phyloP scores from a whole-genome alignment of 129 eudicot species.

The Flaveria bidentis region DNA sequence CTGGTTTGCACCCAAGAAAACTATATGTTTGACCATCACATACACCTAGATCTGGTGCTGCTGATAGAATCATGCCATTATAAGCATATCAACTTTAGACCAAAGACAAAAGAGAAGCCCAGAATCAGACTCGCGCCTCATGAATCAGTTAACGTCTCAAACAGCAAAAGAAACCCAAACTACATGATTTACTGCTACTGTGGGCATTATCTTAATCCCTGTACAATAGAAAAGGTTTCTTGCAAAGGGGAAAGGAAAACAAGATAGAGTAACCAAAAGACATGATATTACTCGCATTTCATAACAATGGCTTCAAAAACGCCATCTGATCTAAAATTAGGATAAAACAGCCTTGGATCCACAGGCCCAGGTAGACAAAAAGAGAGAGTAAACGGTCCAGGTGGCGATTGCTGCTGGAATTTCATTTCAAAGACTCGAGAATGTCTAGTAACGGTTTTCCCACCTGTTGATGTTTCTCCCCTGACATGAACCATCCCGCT shows the following conservation, averaged over 20 bases:
- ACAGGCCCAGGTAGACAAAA: constrained; percentile 87
- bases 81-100: too few relatives aligned
- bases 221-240: constrained; percentile 16
- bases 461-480: constrained; percentile 80
- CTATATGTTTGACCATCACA: too few relatives aligned
- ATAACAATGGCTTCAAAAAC: constrained; percentile 76
- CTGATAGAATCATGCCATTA: too few relatives aligned
- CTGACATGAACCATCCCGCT: constrained; percentile 61
- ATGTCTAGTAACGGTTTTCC: constrained; percentile 51
- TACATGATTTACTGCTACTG: constrained; percentile 8
- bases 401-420: constrained; percentile 67
- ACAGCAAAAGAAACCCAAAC: too few relatives aligned
- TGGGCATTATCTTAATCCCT: constrained; percentile 20
- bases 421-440: constrained; percentile 75
- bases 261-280: not conserved
- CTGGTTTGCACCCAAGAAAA: too few relatives aligned
- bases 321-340: constrained; percentile 78
- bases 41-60: too few relatives aligned
- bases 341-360: constrained; percentile 77
- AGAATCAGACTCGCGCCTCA: too few relatives aligned
- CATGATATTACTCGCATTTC: constrained; percentile 43
- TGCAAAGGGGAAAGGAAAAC: constrained; percentile 1
- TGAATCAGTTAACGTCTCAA: too few relatives aligned
- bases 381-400: constrained; percentile 72
- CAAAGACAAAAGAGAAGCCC: too few relatives aligned